Base-by-base conservation (phyloP, 1,284 basidiomycete genomes). In the Cutaneotrichosporon mucoides region DNA sequence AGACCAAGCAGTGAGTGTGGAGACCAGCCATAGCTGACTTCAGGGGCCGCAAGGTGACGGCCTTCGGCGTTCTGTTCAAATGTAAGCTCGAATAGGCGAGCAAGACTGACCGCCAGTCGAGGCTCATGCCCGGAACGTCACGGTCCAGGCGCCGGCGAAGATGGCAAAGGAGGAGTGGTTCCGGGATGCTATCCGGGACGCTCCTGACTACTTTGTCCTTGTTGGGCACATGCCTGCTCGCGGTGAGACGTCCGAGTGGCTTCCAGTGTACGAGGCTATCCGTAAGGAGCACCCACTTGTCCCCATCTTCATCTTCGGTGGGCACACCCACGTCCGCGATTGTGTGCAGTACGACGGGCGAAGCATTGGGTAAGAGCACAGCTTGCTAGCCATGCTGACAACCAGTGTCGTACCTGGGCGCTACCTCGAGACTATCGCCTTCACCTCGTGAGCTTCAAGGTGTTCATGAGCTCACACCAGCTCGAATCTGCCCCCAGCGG, bases 361-460 rank as follows among this genome's bases (percentile, higher is more conserved):
- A 13, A 74, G 73, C 9, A 78, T 79, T 24, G 69, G 66, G 73
- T 77, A 50, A 63, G 74, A 64, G 48, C 24, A 24, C 82, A 35
- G 86, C 87, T 68, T 82, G 6, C 5, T 4, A 82, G 6, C 82
- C 85, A 15, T 83, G 0, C 87, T 89, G 81, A 81, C 84, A 11
- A 45, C 9, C 58, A 77, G 75, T 1, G 76, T 92, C 41, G 88
- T 90, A 66, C 89, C 88, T 56, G 90, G 90, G 48, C 81, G 88
- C 33, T 93, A 91, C 73, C 88, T 92, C 85, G 90, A 93, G 77
- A 92, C 90, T 6, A 81, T 92, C 58, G 89, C 88, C 80, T 72
- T 65, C 80, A 72, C 77, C 5, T 77, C 76, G 70, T 77, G 24
- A 55, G 53, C 7, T 36, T 15, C 10, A 9, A 15, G 11, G 15